Conservation (phyloP, 257 asterid genomes). For the Penstemon newberryi region DNA sequence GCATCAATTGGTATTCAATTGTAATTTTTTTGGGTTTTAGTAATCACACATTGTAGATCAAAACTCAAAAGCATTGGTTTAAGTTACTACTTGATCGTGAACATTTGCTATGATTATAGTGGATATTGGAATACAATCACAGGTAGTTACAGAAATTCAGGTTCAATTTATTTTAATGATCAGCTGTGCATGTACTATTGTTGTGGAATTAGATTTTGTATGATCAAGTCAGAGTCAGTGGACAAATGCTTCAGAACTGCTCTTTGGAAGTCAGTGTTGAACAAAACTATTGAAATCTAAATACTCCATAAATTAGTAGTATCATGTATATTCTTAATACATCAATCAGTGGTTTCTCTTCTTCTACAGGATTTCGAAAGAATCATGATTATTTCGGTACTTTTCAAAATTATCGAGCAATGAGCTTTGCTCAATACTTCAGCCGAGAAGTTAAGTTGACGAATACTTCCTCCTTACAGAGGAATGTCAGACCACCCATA, state of each 20-base stretch:
- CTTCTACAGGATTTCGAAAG: slow-evolving; percentile 19
- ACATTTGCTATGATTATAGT: background rate
- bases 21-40: no score
- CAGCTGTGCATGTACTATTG: slow-evolving; percentile 9
- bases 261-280: slow-evolving; percentile 2
- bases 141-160: slow-evolving; percentile 14
- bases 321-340: background rate
- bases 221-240: slow-evolving; percentile 17
- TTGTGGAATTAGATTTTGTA: slow-evolving; percentile 5
- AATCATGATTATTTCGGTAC: background rate
- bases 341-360: background rate
- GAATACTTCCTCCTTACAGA: slow-evolving; percentile 30
- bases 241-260: slow-evolving; percentile 9
- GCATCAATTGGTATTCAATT: no score
- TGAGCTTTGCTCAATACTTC: background rate
- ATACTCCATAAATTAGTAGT: background rate
- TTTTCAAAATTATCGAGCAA: slow-evolving; percentile 18
- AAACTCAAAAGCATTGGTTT: no score
- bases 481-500: slow-evolving; percentile 36
- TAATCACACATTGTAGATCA: no score
- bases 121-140: background rate
- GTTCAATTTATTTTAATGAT: slow-evolving; percentile 11
- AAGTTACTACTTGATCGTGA: background rate
- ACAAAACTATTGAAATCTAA: background rate
- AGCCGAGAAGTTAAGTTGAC: slow-evolving; percentile 32